These are phyloP conservation scores for Verticillium isaacii DNA, from an alignment of 2,329 filamentous ascomycete genomes.

Conservation along the genomic window DNA sequence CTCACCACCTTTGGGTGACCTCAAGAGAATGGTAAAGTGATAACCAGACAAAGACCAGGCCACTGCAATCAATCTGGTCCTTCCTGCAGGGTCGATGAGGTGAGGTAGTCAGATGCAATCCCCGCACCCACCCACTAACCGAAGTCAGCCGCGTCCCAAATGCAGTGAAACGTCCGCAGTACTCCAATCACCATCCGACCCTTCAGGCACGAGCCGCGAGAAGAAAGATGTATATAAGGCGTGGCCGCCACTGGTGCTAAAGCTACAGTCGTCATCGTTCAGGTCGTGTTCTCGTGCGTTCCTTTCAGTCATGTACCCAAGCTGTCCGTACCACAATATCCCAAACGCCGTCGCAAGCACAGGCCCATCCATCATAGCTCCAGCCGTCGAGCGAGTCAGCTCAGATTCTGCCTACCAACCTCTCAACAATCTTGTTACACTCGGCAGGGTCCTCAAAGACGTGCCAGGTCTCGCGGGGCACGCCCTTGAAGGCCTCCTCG, in stretches of 20 bases:
- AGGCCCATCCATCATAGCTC: background rate
- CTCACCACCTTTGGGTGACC: no score
- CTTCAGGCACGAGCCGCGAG: background rate
- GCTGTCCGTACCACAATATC: background rate
- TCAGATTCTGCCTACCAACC: slow-evolving; percentile 15
- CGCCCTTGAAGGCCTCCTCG: slow-evolving; percentile 71
- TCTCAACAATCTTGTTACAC: slow-evolving; percentile 38
- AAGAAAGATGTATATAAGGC: background rate
- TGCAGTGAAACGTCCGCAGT: background rate
- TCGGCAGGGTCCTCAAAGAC: slow-evolving; percentile 77
- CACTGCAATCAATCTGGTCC: no score
- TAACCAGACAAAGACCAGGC: no score
- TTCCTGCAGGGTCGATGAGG: no score
- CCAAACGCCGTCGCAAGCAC: background rate
- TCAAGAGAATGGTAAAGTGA: no score
- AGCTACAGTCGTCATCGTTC: background rate
- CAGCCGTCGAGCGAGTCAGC: background rate
- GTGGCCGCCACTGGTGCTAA: background rate
- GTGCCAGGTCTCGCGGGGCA: slow-evolving; percentile 70
- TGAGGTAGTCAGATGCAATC: no score
- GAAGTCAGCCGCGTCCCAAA: background rate
- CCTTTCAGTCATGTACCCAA: background rate
- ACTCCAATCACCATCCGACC: background rate
- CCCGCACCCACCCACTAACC: background rate
- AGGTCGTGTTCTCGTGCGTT: background rate